Evolutionary conservation across 768 basidiomycete species (phyloP).

Genomic region (Tulasnella calospora): DNA sequence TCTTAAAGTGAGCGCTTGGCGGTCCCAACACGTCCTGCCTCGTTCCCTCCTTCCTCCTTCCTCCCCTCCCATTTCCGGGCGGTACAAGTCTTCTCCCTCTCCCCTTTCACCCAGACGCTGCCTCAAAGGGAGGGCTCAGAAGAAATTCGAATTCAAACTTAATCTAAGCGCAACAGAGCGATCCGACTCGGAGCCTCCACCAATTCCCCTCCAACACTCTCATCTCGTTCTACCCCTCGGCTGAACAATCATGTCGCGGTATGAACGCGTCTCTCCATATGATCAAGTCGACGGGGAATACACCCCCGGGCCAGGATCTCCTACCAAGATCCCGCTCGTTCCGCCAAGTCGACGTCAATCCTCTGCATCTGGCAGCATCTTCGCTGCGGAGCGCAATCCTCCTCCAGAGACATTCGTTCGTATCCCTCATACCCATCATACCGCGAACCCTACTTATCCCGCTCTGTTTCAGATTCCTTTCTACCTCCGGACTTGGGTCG

Average conservation of each 20-base stretch:
- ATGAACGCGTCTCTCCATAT: background rate
- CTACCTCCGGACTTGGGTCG: constrained; percentile 19
- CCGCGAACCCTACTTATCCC: background rate
- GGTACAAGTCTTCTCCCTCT: background rate
- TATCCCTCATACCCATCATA: background rate
- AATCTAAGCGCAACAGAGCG: background rate
- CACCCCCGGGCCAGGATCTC: background rate
- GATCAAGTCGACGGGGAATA: background rate
- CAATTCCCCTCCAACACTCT: background rate
- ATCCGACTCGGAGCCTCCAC: background rate
- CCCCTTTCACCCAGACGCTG: background rate
- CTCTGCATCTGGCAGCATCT: background rate
- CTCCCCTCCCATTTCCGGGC: too few species aligned
- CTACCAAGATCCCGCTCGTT: background rate
- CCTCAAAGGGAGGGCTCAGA: background rate
- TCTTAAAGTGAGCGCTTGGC: background rate
- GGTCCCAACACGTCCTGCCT: background rate
- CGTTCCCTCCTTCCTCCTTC: too few species aligned
- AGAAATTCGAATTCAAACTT: background rate
- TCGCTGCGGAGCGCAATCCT: background rate
- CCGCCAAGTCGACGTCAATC: background rate
- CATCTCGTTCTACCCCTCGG: background rate
- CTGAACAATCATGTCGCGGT: background rate
- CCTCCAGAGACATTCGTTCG: background rate
- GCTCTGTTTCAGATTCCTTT: background rate